Conservation (phyloP, 257 asterid species). For the Solanum ahanhuiri region DNA sequence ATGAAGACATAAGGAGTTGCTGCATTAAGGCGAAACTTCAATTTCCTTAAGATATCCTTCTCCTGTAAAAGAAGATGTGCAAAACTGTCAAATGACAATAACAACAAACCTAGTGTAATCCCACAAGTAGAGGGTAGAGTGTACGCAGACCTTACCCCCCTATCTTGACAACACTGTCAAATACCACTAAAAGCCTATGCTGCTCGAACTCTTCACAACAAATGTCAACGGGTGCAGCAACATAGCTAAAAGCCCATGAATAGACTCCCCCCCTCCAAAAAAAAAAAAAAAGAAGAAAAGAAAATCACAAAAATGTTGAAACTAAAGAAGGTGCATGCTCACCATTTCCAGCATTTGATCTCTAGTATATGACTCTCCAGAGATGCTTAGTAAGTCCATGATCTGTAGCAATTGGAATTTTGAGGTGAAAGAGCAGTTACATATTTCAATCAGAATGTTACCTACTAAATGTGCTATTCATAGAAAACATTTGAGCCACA, state of each 20-base stretch:
- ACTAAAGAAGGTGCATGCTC: conserved; percentile 7
- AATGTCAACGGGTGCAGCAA: neutral
- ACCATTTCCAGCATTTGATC: conserved; percentile 87
- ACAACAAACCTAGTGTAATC: neutral
- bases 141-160: neutral
- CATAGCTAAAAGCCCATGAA: neutral
- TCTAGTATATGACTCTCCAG: conserved; percentile 76
- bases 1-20: conserved; percentile 94
- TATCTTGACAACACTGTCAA: neutral
- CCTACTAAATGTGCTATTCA: neutral
- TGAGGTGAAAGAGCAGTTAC: neutral
- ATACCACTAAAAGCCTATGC: neutral
- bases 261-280: neutral
- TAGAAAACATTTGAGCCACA: neutral
- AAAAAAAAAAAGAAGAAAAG: too few species aligned
- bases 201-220: neutral
- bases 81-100: neutral
- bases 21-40: conserved; percentile 85
- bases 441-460: neutral
- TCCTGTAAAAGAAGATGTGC: conserved; percentile 44
- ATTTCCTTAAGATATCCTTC: conserved; percentile 46
- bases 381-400: conserved; percentile 64
- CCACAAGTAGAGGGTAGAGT: neutral
- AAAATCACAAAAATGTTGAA: neutral
- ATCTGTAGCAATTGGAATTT: conserved; percentile 36